phyloP scores from a whole-genome alignment of 331 rosid species.

The Rosa hybrid region DNA sequence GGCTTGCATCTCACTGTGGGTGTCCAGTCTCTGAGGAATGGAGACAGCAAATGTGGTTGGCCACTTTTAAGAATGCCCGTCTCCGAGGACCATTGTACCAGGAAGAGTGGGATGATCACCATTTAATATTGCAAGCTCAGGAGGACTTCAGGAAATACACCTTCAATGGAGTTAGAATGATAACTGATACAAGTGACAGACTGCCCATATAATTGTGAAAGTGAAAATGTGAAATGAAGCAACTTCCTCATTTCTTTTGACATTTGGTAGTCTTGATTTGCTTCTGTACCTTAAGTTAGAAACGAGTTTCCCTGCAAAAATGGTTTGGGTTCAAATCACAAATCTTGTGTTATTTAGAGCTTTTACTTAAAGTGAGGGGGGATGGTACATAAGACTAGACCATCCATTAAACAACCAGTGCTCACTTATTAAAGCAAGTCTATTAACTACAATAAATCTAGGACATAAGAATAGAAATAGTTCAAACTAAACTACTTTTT shows the following conservation, averaged over 20 bases:
- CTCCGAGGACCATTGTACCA: conserved; percentile 43
- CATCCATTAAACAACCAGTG: no score
- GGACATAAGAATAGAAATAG: no score
- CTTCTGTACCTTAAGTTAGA: background rate
- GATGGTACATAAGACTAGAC: no score
- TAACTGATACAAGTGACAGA: conserved; percentile 12
- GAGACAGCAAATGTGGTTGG: conserved; percentile 52
- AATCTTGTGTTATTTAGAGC: no score
- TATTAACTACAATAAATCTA: no score
- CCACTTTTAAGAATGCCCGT: conserved; percentile 10
- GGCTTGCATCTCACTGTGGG: conserved; percentile 62
- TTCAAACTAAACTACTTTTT: no score
- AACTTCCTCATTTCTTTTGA: background rate
- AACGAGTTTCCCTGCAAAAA: background rate
- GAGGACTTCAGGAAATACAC: conserved; percentile 40
- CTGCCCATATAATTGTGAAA: background rate
- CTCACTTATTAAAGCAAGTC: no score
- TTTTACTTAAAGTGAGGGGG: background rate
- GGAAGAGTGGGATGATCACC: conserved; percentile 64
- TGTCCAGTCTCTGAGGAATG: conserved; percentile 55
- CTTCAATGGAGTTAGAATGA: background rate
- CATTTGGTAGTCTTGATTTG: background rate
- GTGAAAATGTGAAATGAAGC: background rate
- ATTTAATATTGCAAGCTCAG: conserved; percentile 47
- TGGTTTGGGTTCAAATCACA: background rate